These are phyloP conservation scores for Russula foetens DNA, from an alignment of 768 basidiomycete genomes.

Conservation along the genomic window DNA sequence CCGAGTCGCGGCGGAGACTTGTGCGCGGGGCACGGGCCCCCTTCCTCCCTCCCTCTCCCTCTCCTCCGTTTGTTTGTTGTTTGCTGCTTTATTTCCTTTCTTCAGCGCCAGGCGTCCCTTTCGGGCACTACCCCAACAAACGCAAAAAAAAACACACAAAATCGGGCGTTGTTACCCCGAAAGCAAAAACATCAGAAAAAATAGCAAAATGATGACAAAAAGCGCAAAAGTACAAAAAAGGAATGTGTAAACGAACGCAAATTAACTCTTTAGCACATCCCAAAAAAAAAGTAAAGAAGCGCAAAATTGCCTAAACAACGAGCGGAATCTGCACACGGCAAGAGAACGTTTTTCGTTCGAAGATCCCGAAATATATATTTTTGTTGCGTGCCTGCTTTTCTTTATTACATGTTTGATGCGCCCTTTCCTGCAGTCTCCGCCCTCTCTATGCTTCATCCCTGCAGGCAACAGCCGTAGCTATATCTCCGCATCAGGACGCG, in stretches of 20 bases:
- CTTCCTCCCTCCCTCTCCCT: neutral
- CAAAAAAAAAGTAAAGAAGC: neutral
- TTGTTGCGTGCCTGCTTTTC: neutral
- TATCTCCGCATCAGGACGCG: too few relatives aligned
- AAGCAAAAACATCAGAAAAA: neutral
- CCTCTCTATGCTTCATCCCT: too few relatives aligned
- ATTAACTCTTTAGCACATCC: neutral
- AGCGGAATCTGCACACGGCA: neutral
- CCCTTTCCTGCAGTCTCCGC: neutral
- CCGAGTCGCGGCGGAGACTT: slow-evolving; percentile 11
- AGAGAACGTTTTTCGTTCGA: neutral
- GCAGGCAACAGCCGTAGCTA: too few relatives aligned
- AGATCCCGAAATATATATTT: neutral
- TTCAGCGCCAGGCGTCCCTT: neutral
- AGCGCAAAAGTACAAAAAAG: neutral
- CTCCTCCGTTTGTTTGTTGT: neutral
- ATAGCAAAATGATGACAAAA: neutral
- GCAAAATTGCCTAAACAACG: neutral
- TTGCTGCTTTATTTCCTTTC: neutral
- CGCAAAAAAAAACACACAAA: neutral
- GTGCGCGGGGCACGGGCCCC: neutral
- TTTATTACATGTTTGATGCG: neutral
- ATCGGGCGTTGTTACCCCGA: neutral
- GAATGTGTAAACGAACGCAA: neutral
- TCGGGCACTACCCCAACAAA: neutral